phyloP scores from a whole-genome alignment of 768 basidiomycete genomes.

The Favolaschia claudopus region DNA sequence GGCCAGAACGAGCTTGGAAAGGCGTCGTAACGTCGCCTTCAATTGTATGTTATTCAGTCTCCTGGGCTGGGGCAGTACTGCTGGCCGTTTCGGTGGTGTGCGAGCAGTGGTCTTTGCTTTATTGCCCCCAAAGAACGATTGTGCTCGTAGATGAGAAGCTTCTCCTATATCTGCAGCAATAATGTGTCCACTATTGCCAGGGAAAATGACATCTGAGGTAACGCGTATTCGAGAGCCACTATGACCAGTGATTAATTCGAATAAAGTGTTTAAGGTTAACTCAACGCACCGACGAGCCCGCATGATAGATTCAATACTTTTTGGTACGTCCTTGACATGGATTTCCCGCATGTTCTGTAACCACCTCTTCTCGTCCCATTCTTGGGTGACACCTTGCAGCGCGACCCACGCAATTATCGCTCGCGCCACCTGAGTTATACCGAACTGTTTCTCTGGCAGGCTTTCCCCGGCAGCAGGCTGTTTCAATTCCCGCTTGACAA shows the following conservation, averaged over 20 bases:
- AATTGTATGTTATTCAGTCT: constrained; percentile 55
- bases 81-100: constrained; percentile 4
- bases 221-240: constrained; percentile 72
- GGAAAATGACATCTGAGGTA: constrained; percentile 75
- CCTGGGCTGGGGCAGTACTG: constrained; percentile 5
- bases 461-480: constrained; percentile 58
- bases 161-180: constrained; percentile 86
- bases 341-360: constrained; percentile 72
- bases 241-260: not conserved
- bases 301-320: constrained; percentile 35
- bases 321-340: constrained; percentile 57
- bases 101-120: constrained; percentile 9
- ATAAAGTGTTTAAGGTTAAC: too few relatives aligned
- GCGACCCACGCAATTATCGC: constrained; percentile 84
- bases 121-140: constrained; percentile 33
- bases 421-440: constrained; percentile 69
- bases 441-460: constrained; percentile 66
- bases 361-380: constrained; percentile 81
- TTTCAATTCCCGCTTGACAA: constrained; percentile 83
- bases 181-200: constrained; percentile 73
- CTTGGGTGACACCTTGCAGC: constrained; percentile 81
- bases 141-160: constrained; percentile 43
- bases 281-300: constrained; percentile 46
- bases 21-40: constrained; percentile 74
- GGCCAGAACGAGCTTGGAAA: constrained; percentile 84